These are phyloP conservation scores for Blastocystis hominis DNA, from an alignment of 352 stramenopile genomes.

Conservation along the genomic window DNA sequence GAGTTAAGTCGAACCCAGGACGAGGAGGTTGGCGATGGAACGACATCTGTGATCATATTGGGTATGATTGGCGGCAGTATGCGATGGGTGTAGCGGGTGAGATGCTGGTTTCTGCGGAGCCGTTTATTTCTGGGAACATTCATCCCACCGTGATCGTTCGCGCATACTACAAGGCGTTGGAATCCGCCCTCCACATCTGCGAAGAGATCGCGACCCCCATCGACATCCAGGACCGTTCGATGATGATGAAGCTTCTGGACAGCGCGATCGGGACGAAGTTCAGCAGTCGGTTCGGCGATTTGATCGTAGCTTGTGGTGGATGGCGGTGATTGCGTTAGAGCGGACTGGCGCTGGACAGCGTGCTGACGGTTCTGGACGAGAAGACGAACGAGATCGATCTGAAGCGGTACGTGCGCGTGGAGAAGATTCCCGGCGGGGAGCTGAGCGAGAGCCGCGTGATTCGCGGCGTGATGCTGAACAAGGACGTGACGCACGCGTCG, in stretches of 20 bases:
- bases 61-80: constrained; percentile 53
- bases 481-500: constrained; percentile 96
- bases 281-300: constrained; percentile 84
- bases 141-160: constrained; percentile 94
- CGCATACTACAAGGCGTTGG: constrained; percentile 79
- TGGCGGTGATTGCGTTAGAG: constrained; percentile 73
- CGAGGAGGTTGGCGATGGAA: constrained; percentile 98
- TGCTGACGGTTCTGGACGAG: constrained; percentile 77
- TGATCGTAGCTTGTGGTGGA: background rate
- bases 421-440: constrained; percentile 94
- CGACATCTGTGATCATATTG: constrained; percentile 98
- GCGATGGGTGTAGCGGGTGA: constrained; percentile 74
- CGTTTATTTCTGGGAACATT: constrained; percentile 86
- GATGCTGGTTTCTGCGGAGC: constrained; percentile 88
- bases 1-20: constrained; percentile 94
- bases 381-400: too few relatives aligned
- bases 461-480: constrained; percentile 98
- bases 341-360: constrained; percentile 88
- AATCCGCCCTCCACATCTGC: constrained; percentile 78
- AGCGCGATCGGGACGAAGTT: constrained; percentile 97
- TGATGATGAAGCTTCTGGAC: too few relatives aligned
- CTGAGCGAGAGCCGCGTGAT: constrained; percentile 84
- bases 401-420: constrained; percentile 96
- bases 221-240: constrained; percentile 88
- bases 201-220: constrained; percentile 82